Base-by-base conservation (phyloP, 2,329 filamentous ascomycete genomes). In the Meredithiella fracta region DNA sequence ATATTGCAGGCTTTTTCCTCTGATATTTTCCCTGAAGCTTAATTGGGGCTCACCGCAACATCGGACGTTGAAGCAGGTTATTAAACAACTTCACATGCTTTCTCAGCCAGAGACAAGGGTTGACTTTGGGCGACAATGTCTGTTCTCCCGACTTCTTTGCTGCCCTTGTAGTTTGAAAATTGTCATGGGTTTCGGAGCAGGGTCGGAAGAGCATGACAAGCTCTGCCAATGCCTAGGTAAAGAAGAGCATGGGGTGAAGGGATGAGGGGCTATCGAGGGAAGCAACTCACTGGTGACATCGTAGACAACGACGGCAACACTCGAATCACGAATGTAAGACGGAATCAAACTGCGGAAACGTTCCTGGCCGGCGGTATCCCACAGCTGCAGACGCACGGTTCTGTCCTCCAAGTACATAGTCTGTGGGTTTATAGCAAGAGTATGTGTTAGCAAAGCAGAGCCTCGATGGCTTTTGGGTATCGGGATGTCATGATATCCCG, bases 341-440 rank as follows among this genome's bases (percentile, higher is more conserved):
- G 94, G 94, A 63, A 98, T 98, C 65, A 98, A 72, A 66, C 87
- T 94, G 69, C 94, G 85, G 74, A 98, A 98, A 63, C 92, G 82
- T 72, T 98, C 92, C 70, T 98, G 92, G 60, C 92, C 92, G 51
- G 92, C 92, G 4, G 92, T 98, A 69, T 98, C 92, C 92, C 92
- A 98, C 60, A 98, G 79, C 69, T 98, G 92, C 69, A 98, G 78
- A 66, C 94, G 86, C 60, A 98, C 92, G 44, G 92, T 98, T 68
- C 92, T 82, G 74, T 98, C 92, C 73, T 98, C 92, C 60, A 98
- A 84, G 72, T 98, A 98, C 94, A 98, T 98, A 56, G 92, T 98
- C 87, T 90, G 57, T 52, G 42, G 54, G 54, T 51, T n/a, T 42
- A 38, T 52, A 20, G 23, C 11, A 26, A 26, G 23, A 20, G 20